Percentiles rank a stretch among this genome's conserved stretches.
phyloP scores from a whole-genome alignment of 2,329 filamentous ascomycete species.

The Coniochaeta sp. region DNA sequence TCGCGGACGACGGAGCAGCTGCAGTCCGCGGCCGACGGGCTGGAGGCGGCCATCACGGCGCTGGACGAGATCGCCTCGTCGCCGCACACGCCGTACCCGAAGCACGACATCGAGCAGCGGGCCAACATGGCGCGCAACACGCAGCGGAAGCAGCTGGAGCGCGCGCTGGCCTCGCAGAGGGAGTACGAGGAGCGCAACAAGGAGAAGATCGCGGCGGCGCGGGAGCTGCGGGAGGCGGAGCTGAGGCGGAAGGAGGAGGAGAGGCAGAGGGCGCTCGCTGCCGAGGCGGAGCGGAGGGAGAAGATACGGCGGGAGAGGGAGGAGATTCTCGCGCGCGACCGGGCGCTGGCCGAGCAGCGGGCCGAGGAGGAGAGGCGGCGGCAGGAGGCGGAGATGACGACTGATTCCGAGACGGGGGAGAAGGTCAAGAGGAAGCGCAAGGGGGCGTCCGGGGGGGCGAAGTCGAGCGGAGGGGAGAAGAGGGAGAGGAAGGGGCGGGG shows the following conservation, averaged over 20 bases:
- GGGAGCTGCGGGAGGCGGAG: constrained; percentile 74
- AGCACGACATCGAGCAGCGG: constrained; percentile 84
- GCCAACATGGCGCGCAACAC: constrained; percentile 97
- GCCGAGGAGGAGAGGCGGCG: constrained; percentile 61
- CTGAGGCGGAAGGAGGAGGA: constrained; percentile 70
- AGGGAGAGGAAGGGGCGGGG: constrained; percentile 25
- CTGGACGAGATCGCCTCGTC: constrained; percentile 56
- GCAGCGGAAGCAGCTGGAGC: constrained; percentile 83
- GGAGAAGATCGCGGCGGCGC: constrained; percentile 74
- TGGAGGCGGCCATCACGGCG: constrained; percentile 77
- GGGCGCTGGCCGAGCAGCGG: constrained; percentile 62
- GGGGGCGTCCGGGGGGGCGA: constrained; percentile 27
- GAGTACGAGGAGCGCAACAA: constrained; percentile 94
- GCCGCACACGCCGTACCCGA: constrained; percentile 75
- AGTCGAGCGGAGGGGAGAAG: constrained; percentile 8
- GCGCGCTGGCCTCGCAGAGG: constrained; percentile 73
- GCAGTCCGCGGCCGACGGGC: constrained; percentile 67
- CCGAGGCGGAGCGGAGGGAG: constrained; percentile 65
- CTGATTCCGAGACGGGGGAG: constrained; percentile 75
- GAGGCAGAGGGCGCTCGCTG: constrained; percentile 57
- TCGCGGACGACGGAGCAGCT: constrained; percentile 75
- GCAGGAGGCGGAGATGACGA: constrained; percentile 71
- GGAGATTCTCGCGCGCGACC: constrained; percentile 69
- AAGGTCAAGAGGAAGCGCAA: constrained; percentile 65
- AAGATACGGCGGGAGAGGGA: constrained; percentile 83